Base-by-base conservation (phyloP, 2,329 filamentous ascomycete species). In the Grosmannia clavigera region DNA sequence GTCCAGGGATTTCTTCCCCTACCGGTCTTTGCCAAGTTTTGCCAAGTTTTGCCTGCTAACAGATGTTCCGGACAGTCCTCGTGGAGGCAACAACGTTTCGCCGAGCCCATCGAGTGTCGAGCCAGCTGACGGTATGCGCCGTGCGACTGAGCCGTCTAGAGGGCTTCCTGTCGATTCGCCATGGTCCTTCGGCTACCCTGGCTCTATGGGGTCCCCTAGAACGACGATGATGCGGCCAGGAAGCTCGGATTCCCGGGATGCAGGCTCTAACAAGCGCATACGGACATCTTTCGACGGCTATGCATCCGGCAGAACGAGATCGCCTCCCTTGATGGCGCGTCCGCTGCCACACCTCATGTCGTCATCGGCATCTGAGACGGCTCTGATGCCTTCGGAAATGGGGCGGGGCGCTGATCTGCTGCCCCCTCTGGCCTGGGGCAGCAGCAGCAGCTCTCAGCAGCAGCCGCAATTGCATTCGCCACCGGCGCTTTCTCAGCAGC, bases 1-100 rank as follows among this genome's bases (percentile, higher is more conserved):
- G 46, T 29, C n/a, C 33, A 53, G 5, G 19, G 51, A 7, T 10
- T 58, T 61, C 51, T 62, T 62, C 27, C 46, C 46, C 6, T 50
- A 22, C 22, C 11, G 33, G 38, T 16, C 38, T 40, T 10, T 14
- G 10, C 10, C 10, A 22, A 22, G 22, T 22, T 31, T 12, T 29
- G 27, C 22, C 9, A 10, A 16, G 14, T 16, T 3, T n/a, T 11
- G 9, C 25, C 11, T 51, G 48, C 48, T 51, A 14, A 51, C 48
- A 35, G 33, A 25, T 58, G 33, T 31, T 38, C 60, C 51, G 33
- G 55, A 61, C 63, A 83, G 81, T 60, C 81, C 81, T 22, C 75
- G 81, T 65, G 81, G 81, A 52, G 81, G 80, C 11, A 79, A 82
- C 65, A 83, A 81, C 63, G 77, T 76, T 3, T 82, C 80, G 4